These are phyloP conservation scores for Setomelanomma holmii DNA, from an alignment of 2,329 filamentous ascomycete genomes.

Conservation along the genomic window DNA sequence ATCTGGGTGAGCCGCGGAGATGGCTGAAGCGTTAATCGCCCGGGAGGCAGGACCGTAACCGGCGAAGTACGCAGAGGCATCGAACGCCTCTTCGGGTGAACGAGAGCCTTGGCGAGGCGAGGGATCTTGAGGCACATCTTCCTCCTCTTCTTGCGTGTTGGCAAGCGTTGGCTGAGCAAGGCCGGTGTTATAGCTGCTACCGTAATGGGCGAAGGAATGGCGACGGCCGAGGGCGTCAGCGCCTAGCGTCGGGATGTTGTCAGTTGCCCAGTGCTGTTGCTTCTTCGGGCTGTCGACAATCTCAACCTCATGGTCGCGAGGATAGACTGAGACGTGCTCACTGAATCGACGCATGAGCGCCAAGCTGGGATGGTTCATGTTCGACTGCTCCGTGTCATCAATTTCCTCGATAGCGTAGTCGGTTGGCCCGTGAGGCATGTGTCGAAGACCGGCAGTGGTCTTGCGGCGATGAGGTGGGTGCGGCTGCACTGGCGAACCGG, in stretches of 20 bases:
- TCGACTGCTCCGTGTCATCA: constrained; percentile 66
- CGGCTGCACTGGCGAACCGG: constrained; percentile 34
- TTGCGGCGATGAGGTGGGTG: constrained; percentile 34
- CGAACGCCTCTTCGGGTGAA: constrained; percentile 63
- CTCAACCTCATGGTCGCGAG: constrained; percentile 32
- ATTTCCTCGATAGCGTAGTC: constrained; percentile 77
- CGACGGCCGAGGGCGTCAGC: constrained; percentile 69
- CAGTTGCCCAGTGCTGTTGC: constrained; percentile 35
- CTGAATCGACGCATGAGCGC: constrained; percentile 46
- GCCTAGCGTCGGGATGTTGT: constrained; percentile 29
- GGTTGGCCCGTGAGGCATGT: constrained; percentile 66
- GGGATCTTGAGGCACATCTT: constrained; percentile 20
- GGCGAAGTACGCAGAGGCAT: constrained; percentile 47
- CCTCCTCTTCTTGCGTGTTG: constrained; percentile 44
- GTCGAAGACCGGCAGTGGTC: constrained; percentile 60
- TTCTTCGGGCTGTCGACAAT: constrained; percentile 31
- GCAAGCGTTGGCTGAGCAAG: constrained; percentile 34
- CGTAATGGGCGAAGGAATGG: constrained; percentile 72
- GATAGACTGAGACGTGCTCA: constrained; percentile 36
- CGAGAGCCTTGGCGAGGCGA: constrained; percentile 35
- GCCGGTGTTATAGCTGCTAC: constrained; percentile 31
- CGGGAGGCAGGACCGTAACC: constrained; percentile 46
- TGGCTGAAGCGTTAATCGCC: constrained; percentile 44
- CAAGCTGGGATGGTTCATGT: constrained; percentile 50
- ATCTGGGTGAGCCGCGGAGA: constrained; percentile 46